Evolutionary conservation across 2,329 filamentous ascomycete genomes (phyloP), one percentile per base, ranked within the genome.

Genomic region (Ophioceras dolichostomum): DNA sequence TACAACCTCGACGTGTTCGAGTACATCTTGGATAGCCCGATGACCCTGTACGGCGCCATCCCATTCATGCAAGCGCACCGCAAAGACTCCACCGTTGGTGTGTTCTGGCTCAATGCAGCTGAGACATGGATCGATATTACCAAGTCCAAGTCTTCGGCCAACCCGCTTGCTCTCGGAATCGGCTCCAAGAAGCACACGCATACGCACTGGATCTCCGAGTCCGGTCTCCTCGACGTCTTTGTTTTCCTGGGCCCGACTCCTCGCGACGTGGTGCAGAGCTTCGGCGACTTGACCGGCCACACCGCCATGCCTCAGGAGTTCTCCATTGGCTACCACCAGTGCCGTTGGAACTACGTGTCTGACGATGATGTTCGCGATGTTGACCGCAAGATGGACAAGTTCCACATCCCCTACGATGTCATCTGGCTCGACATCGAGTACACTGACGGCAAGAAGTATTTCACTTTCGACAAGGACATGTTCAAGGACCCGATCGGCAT

Each of bases 341-440:
- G 91, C 58, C 83, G 91, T 49, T 98, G 91, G 91, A 98, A 98
- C 62, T 98, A 98, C 55, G 80, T 95, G 39, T 93, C 86, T 1
- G 89, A 95, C 50, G 87, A 95, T 45, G 91, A 98, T 59, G 88
- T 98, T 41, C 93, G 84, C 58, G 88, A 96, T 51, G 89, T 98
- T 30, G 88, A 96, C 56, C 79, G 83, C 46, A 94, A 93, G 57
- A 94, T 98, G 65, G 88, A 96, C 64, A 93, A 91, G 63, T 76
- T 79, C 60, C 80, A 85, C 54, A 95, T 98, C 38, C 91, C 91
- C 0, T 98, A 96, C 62, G 91, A 98, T 59, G 84, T 96, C 45
- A 98, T 98, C 51, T 98, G 91, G 91, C 77, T 98, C 14, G 91
- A 98, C 51, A 85, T 98, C 47, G 91, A 98, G 62, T 98, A 96